Evolutionary conservation across 2,329 filamentous ascomycete species (phyloP).

Genomic region (Aspergillus transmontanensis): DNA sequence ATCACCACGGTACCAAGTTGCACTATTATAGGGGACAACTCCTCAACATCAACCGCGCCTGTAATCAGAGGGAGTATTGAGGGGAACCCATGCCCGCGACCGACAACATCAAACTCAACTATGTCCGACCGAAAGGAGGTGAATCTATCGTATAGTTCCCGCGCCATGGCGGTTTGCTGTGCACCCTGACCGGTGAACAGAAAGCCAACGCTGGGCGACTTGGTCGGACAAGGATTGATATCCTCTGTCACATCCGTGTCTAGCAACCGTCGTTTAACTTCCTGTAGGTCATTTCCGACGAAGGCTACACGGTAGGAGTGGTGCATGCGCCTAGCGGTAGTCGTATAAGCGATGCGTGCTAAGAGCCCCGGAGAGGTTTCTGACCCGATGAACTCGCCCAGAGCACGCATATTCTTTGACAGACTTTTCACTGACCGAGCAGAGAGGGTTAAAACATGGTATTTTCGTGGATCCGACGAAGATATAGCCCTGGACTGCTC

Average conservation of each 20-base stretch:
- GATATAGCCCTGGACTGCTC: constrained; percentile 22
- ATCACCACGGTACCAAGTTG: constrained; percentile 41
- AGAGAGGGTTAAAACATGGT: constrained; percentile 60
- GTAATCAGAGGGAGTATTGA: constrained; percentile 38
- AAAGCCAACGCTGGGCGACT: constrained; percentile 31
- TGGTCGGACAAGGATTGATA: background rate
- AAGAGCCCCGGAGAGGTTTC: constrained; percentile 6
- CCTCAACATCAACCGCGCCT: constrained; percentile 28
- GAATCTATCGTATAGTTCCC: constrained; percentile 13
- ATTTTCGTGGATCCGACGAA: constrained; percentile 54
- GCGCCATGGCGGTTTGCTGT: constrained; percentile 39
- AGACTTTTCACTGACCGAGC: constrained; percentile 50
- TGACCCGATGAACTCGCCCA: constrained; percentile 29
- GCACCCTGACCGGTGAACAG: constrained; percentile 45
- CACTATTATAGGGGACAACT: constrained; percentile 31
- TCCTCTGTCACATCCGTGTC: background rate
- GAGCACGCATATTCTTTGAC: constrained; percentile 59
- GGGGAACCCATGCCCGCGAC: constrained; percentile 33
- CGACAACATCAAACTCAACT: constrained; percentile 31
- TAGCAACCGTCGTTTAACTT: background rate
- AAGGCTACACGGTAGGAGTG: constrained; percentile 37
- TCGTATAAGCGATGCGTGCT: constrained; percentile 64
- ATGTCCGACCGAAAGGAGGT: background rate
- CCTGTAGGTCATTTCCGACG: constrained; percentile 21
- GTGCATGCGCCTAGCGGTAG: constrained; percentile 59